phyloP scores from a whole-genome alignment of 805 yeast species.

The Saccharomycopsis capsularis region DNA sequence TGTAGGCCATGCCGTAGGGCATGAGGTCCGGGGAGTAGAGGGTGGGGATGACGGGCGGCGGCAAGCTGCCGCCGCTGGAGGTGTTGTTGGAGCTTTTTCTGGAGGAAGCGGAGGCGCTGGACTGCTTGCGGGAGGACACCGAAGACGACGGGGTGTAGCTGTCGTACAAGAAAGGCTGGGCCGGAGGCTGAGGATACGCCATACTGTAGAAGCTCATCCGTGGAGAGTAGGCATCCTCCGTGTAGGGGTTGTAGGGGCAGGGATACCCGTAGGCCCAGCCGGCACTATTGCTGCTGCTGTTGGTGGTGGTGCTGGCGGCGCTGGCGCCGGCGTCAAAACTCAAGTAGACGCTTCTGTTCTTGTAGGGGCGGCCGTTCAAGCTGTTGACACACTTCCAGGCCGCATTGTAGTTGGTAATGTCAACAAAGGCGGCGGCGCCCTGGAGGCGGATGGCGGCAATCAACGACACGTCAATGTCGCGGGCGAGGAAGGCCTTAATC shows the following conservation, averaged over 20 bases:
- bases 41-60: too few relatives aligned
- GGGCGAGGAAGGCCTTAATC: not conserved
- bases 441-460: not conserved
- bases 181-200: too few relatives aligned
- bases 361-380: not conserved
- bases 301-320: not conserved
- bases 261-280: too few relatives aligned
- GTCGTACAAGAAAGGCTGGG: too few relatives aligned
- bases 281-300: not conserved
- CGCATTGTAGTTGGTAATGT: not conserved
- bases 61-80: too few relatives aligned
- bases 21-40: too few relatives aligned
- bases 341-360: not conserved
- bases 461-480: not conserved
- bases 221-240: too few relatives aligned
- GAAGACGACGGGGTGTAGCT: too few relatives aligned
- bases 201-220: too few relatives aligned
- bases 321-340: not conserved
- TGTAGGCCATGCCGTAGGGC: too few relatives aligned
- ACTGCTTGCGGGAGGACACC: too few relatives aligned
- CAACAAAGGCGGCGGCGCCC: not conserved
- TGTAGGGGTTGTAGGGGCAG: too few relatives aligned
- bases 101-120: not conserved
- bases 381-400: conserved; percentile 12
- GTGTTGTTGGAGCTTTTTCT: not conserved